These are phyloP conservation scores for Lactifluus hygrophoroides DNA, from an alignment of 768 basidiomycete species.

Conservation along the genomic window DNA sequence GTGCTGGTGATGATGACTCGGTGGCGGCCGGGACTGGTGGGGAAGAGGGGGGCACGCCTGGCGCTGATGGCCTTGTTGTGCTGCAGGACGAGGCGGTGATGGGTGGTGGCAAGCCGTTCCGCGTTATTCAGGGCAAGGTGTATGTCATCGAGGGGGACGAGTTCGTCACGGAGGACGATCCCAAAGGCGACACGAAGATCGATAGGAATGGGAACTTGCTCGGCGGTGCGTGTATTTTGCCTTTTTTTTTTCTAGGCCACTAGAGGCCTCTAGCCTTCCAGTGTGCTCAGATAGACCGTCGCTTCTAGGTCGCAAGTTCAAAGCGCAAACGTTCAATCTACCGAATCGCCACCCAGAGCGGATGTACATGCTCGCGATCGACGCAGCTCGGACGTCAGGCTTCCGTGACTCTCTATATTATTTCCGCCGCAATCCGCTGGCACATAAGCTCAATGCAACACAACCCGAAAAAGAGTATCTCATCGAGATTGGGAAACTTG, in stretches of 20 bases:
- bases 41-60: slow-evolving; percentile 29
- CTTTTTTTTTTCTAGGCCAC: neutral
- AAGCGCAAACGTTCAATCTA: slow-evolving; percentile 81
- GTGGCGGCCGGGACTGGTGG: slow-evolving; percentile 14
- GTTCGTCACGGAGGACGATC: slow-evolving; percentile 72
- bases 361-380: slow-evolving; percentile 93
- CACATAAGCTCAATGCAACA: slow-evolving; percentile 85
- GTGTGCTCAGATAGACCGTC: neutral
- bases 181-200: slow-evolving; percentile 87
- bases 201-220: slow-evolving; percentile 76
- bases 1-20: slow-evolving; percentile 20
- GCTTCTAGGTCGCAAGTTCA: slow-evolving; percentile 70
- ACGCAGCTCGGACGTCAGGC: slow-evolving; percentile 92
- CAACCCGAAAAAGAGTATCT: slow-evolving; percentile 89
- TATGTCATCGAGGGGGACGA: slow-evolving; percentile 87
- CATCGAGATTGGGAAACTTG: slow-evolving; percentile 81
- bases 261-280: neutral
- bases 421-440: slow-evolving; percentile 84
- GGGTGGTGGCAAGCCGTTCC: slow-evolving; percentile 57
- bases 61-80: slow-evolving; percentile 23
- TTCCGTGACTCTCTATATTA: slow-evolving; percentile 98
- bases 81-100: slow-evolving; percentile 15
- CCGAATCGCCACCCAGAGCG: slow-evolving; percentile 77
- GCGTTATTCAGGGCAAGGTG: slow-evolving; percentile 62
- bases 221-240: slow-evolving; percentile 55